Conservation (phyloP, 768 basidiomycete species). For the Termitomyces sp. region DNA sequence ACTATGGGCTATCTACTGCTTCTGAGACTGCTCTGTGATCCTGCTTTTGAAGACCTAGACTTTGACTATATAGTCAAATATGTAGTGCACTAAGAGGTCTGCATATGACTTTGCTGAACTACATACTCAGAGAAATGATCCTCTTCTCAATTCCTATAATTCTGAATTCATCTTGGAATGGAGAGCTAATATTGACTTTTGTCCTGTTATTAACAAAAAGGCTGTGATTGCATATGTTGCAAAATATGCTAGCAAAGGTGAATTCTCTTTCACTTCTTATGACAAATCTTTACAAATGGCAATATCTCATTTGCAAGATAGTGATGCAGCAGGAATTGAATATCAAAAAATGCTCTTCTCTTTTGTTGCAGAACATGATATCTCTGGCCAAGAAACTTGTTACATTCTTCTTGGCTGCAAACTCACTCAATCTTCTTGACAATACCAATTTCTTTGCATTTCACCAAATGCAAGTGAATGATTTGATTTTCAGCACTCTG, state of each 20-base stretch:
- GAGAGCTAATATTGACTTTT: too few relatives aligned
- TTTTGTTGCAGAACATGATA: constrained; percentile 7
- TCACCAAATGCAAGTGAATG: constrained; percentile 7
- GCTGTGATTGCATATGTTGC: constrained; percentile 11
- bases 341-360: constrained; percentile 11
- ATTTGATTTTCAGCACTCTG: background rate
- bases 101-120: too few relatives aligned
- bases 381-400: constrained; percentile 7
- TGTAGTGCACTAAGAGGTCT: too few relatives aligned
- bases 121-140: too few relatives aligned
- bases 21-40: too few relatives aligned
- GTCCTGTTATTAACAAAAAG: background rate
- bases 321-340: constrained; percentile 5
- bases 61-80: too few relatives aligned
- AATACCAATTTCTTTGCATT: background rate
- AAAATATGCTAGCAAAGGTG: constrained; percentile 8
- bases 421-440: background rate
- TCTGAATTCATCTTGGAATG: too few relatives aligned
- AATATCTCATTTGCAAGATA: constrained; percentile 2
- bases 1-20: too few relatives aligned
- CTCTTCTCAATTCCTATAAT: too few relatives aligned
- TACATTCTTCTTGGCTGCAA: constrained; percentile 8
- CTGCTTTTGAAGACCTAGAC: too few relatives aligned
- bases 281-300: constrained; percentile 3
- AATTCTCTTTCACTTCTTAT: constrained; percentile 3